These are phyloP conservation scores for Cyclotella atomus DNA, from an alignment of 108 stramenopile genomes.

Conservation along the genomic window DNA sequence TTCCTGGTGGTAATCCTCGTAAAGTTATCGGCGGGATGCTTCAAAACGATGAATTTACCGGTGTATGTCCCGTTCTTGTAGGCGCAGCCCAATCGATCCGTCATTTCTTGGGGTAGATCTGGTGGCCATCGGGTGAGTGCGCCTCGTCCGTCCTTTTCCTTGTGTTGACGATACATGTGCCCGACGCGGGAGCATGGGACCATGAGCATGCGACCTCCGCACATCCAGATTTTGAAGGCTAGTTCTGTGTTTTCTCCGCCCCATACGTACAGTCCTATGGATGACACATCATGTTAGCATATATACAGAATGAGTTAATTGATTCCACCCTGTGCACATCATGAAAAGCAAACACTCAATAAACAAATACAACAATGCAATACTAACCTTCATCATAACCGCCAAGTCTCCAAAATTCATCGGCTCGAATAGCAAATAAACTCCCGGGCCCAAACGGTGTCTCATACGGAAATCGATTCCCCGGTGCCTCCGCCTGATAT, in stretches of 20 bases:
- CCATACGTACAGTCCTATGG: constrained; percentile 52
- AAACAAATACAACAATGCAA: background rate
- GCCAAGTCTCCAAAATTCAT: constrained; percentile 65
- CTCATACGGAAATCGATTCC: constrained; percentile 42
- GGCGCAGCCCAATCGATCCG: constrained; percentile 38
- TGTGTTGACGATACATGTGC: constrained; percentile 51
- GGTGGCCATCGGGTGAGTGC: constrained; percentile 53
- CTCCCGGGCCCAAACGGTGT: constrained; percentile 60
- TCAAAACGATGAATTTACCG: constrained; percentile 36
- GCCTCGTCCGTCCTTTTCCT: constrained; percentile 46
- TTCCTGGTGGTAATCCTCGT: constrained; percentile 51
- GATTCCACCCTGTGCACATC: no score
- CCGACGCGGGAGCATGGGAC: constrained; percentile 58
- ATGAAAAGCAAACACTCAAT: background rate
- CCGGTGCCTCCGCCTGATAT: constrained; percentile 41
- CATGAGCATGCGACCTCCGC: constrained; percentile 60
- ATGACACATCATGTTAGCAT: no score
- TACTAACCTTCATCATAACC: constrained; percentile 50
- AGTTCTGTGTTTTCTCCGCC: constrained; percentile 63
- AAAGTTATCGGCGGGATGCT: constrained; percentile 55
- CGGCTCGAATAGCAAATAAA: constrained; percentile 54
- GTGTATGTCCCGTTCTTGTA: constrained; percentile 46
- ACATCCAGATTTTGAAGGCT: constrained; percentile 63
- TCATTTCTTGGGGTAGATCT: constrained; percentile 42
- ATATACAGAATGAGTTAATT: no score